Base-by-base conservation (phyloP, 164 flowering plant species). In the Piper longum region DNA sequence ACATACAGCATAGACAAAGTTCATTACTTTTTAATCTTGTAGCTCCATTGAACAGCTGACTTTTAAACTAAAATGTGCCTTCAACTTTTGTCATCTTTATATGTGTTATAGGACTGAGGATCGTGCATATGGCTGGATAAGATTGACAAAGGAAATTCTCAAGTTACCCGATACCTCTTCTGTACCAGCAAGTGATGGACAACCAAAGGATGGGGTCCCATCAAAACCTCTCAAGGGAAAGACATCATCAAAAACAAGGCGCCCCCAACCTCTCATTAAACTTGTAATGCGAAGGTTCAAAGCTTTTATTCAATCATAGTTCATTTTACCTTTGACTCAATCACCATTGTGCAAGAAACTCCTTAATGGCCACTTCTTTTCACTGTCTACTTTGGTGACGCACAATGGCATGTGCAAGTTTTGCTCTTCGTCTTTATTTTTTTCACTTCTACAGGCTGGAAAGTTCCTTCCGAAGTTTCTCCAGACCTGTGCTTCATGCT, bases 401-500 rank as follows among this genome's bases (percentile, higher is more conserved):
- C 14, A n/a, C 16, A 26, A 26, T 43, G 40, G 43, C 26, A 19
- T 67, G 18, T 17, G 17, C 17, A 16, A 55, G 57, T 56, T 56
- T n/a, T 3, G 14, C 60, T 60, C 57, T 54, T 54, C 39, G 16
- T 56, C 16, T 16, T 5, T 57, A 13, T 58, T 44, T 52, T 16
- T 54, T 55, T 54, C 59, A 43, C 56, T 63, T 12, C 44, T 62
- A 60, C 78, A 95, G 99, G 81, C 72, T 95, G 77, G 99, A 95
- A 81, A 84, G 84, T 83, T 85, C 99, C 64, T 91, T 95, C 70
- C 92, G 99, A 66, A 95, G 96, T 77, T 88, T 88, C 82, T 95
- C 99, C 36, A 81, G 99, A 72, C 99, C 99, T 48, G 90, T 89
- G 18, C 96, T 95, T 68, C 99, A 95, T 87, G 89, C 99, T 62